Evolutionary conservation across 192 early-diverging fungal genomes (phyloP), one percentile per base, ranked within the genome.

Genomic region (Backusella tuberculispora): DNA sequence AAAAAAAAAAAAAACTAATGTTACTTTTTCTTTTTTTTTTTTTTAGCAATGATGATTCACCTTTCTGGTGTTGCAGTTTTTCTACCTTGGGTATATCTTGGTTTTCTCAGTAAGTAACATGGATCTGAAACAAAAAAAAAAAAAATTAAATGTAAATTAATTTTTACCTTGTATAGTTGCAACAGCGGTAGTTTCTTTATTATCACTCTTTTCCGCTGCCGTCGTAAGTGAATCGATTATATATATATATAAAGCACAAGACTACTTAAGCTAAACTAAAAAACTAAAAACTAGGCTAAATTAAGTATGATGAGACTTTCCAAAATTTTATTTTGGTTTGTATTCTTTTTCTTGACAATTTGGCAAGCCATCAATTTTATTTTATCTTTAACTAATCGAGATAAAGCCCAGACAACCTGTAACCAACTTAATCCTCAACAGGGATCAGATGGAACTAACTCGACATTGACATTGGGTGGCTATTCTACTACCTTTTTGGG

Each of bases 301-400:
- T 66, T 78, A 29, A 46, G 37, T 19, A 29, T 78, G 40, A 78
- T 78, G 72, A 21, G 72, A 43, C 34, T 78, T 1, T 68, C 65
- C 17, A 78, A 73, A 53, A 26, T 73, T 34, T 24, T 78, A 21
- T 78, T 69, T 43, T 78, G 76, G 76, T 29, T 78, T 14, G 45
- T 78, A 44, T 68, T 56, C 21, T 40, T 68, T 29, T 38, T 78
- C 42, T 50, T 69, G 13, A 66, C 60, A 40, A 69, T 78, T 46
- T 78, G 76, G 76, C 71, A 78, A 19, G 64, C 76, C 4, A 67
- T 63, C 21, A 63, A 41, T 56, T 78, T 78, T 64, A 60, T 72
- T 44, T 56, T 78, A 10, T 47, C 76, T 1, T 47, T 73, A 17
- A 63, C 69, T 26, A 69, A 78, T n/a, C 65, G 76, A 38, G 29